Conservation (phyloP, 1,284 basidiomycete species). For the Trichosporon inkin region DNA sequence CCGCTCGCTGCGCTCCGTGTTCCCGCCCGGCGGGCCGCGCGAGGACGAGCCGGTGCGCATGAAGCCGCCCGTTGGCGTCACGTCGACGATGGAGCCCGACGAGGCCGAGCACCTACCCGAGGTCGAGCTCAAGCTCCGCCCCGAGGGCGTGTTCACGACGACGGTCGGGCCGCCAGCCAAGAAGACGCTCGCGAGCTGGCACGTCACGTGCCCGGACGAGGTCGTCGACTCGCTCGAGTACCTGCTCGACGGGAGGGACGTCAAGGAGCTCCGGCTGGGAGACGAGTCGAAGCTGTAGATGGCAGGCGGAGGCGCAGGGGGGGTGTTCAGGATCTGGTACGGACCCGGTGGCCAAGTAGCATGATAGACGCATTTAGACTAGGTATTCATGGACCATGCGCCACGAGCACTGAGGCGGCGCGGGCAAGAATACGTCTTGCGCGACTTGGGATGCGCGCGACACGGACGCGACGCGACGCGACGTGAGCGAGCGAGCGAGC, state of each 20-base stretch:
- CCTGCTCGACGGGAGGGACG: slow-evolving; percentile 26
- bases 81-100: slow-evolving; percentile 50
- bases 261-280: background rate
- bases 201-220: slow-evolving; percentile 61
- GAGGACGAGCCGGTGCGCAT: slow-evolving; percentile 55
- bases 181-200: slow-evolving; percentile 81
- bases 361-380: background rate
- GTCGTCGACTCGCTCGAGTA: slow-evolving; percentile 46
- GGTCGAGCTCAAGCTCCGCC: slow-evolving; percentile 62
- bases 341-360: no score
- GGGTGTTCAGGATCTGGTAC: background rate
- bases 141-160: slow-evolving; percentile 76
- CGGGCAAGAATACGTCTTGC: no score
- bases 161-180: slow-evolving; percentile 81
- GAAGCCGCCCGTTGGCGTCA: slow-evolving; percentile 70
- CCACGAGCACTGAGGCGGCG: no score
- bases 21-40: slow-evolving; percentile 53
- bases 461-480: no score
- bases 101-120: slow-evolving; percentile 51
- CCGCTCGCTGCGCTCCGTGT: slow-evolving; percentile 63
- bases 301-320: background rate
- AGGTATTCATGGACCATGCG: no score
- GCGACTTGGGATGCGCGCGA: no score
- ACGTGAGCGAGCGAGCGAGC: no score
- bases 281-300: slow-evolving; percentile 2